A percentile compares a stretch with the other conserved stretches of the same genome.
These are phyloP conservation scores for Cystofilobasidium bisporidii DNA, from an alignment of 768 basidiomycete genomes.

Conservation along the genomic window DNA sequence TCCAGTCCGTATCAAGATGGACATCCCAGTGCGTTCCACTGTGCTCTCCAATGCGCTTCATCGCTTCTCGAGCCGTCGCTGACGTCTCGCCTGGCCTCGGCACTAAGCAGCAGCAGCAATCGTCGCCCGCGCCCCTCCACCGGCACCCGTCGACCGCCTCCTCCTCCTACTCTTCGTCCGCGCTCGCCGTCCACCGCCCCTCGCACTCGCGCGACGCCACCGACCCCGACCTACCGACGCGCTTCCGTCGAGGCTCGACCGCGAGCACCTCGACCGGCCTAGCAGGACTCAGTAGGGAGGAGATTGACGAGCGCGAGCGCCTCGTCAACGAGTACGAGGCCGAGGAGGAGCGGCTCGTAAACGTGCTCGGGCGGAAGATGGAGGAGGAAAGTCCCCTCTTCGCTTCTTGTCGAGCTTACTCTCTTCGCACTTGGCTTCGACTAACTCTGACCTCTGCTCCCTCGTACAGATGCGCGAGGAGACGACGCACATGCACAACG, in stretches of 20 bases:
- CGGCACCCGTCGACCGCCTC: background rate
- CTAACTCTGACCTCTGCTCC: background rate
- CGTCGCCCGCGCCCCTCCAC: background rate
- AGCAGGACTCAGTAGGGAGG: background rate
- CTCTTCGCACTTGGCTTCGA: too few species aligned
- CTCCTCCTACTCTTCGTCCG: too few species aligned
- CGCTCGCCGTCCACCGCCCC: background rate
- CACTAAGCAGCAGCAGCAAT: too few species aligned
- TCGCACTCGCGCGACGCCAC: background rate
- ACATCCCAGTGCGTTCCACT: too few species aligned
- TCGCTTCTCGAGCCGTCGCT: too few species aligned
- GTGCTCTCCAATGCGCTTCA: too few species aligned
- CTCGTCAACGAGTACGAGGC: slow-evolving; percentile 23
- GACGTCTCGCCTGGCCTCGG: too few species aligned
- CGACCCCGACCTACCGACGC: slow-evolving; percentile 1
- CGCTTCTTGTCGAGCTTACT: background rate
- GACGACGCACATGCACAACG: slow-evolving; percentile 16
- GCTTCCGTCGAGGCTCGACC: slow-evolving; percentile 6
- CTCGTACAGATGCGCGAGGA: slow-evolving; percentile 12
- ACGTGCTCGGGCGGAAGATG: slow-evolving; percentile 15
- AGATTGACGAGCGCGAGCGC: slow-evolving; percentile 9
- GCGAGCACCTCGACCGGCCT: background rate
- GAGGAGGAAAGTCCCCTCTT: slow-evolving; percentile 1
- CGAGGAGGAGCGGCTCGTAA: slow-evolving; percentile 20
- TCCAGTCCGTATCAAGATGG: too few species aligned